Evolutionary conservation across 768 basidiomycete genomes (phyloP).

Genomic region (Clitopilus hobsonii): DNA sequence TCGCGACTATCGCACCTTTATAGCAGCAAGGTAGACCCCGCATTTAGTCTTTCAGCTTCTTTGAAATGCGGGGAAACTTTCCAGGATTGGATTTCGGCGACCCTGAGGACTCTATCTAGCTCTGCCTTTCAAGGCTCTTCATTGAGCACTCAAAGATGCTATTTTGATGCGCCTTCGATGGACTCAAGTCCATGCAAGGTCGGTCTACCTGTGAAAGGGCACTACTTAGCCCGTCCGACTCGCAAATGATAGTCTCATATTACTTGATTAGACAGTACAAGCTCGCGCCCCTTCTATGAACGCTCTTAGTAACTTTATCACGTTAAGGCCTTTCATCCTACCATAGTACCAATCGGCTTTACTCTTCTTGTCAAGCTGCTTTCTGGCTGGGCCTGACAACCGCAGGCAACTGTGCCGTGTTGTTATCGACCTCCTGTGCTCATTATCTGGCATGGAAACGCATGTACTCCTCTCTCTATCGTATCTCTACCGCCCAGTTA

Average conservation of each 20-base stretch:
- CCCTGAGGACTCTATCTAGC: not conserved
- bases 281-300: not conserved
- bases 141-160: not conserved
- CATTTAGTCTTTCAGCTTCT: not conserved
- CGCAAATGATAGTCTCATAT: not conserved
- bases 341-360: not conserved
- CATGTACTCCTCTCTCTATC: not conserved
- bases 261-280: not conserved
- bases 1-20: not conserved
- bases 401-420: not conserved
- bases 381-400: not conserved
- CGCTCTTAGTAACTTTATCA: not conserved
- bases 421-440: not conserved
- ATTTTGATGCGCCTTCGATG: not conserved
- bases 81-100: too few species aligned
- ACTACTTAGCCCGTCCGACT: not conserved
- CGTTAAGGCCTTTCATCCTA: not conserved
- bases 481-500: not conserved
- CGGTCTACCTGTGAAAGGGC: not conserved
- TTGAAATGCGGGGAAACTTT: not conserved
- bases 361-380: not conserved
- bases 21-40: not conserved
- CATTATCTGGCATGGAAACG: not conserved
- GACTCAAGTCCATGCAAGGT: not conserved
- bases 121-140: too few species aligned